Evolutionary conservation across 2,329 filamentous ascomycete species (phyloP).

Genomic region (Colletotrichum musae): DNA sequence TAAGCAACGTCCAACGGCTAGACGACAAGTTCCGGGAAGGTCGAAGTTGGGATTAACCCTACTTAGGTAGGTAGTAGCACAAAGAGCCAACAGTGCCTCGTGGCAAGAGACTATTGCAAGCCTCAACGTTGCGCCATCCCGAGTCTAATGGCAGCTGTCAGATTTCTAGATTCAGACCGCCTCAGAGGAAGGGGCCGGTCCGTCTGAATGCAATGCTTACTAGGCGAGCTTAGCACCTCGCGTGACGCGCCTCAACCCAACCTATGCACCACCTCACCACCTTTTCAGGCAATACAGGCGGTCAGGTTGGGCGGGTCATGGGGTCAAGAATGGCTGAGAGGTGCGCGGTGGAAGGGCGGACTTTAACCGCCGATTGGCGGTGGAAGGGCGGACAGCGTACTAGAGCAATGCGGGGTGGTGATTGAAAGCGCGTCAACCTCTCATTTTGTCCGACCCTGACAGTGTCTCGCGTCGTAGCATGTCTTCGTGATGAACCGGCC

Average conservation of each 20-base stretch:
- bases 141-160: slow-evolving; percentile 33
- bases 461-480: slow-evolving; percentile 6
- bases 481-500: slow-evolving; percentile 27
- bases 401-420: neutral
- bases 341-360: neutral
- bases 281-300: neutral
- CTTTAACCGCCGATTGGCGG: slow-evolving; percentile 21
- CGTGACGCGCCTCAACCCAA: slow-evolving; percentile 28
- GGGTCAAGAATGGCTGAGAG: slow-evolving; percentile 10
- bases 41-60: slow-evolving; percentile 20
- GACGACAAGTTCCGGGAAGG: no score
- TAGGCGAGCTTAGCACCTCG: slow-evolving; percentile 1
- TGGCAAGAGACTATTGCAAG: slow-evolving; percentile 6
- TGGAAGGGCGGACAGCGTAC: neutral
- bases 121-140: slow-evolving; percentile 23
- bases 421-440: slow-evolving; percentile 10
- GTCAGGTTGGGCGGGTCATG: slow-evolving; percentile 28
- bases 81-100: slow-evolving; percentile 3
- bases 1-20: neutral
- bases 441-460: slow-evolving; percentile 7
- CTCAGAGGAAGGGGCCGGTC: neutral
- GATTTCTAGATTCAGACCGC: slow-evolving; percentile 4
- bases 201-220: slow-evolving; percentile 1
- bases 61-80: neutral
- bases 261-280: slow-evolving; percentile 4